These are phyloP conservation scores for Phialophora macrospora DNA, from an alignment of 2,329 filamentous ascomycete species.

Conservation along the genomic window DNA sequence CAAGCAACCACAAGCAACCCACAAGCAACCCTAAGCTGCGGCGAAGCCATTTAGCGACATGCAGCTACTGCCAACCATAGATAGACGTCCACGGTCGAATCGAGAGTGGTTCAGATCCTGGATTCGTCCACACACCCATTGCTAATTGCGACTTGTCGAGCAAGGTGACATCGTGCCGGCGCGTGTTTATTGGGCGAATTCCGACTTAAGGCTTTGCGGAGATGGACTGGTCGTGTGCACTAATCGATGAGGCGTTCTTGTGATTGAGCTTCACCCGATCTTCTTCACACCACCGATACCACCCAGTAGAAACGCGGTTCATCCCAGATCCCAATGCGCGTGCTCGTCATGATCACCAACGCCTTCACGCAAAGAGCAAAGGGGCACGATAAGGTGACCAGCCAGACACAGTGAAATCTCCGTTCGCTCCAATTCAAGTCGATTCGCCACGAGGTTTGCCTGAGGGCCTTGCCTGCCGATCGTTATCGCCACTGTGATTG, in stretches of 20 bases:
- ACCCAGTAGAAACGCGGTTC: background rate
- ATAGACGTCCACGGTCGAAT: slow-evolving; percentile 17
- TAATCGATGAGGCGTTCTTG: slow-evolving; percentile 18
- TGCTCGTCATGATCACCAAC: background rate
- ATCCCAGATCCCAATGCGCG: slow-evolving; percentile 1
- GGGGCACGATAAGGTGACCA: background rate
- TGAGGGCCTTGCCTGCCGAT: slow-evolving; percentile 11
- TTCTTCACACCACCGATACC: slow-evolving; percentile 2
- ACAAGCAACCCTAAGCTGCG: slow-evolving; percentile 21
- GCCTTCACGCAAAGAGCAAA: background rate
- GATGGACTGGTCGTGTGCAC: slow-evolving; percentile 18
- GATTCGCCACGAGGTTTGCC: slow-evolving; percentile 12
- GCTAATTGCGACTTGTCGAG: slow-evolving; percentile 7
- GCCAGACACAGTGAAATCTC: slow-evolving; percentile 8
- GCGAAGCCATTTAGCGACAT: slow-evolving; percentile 23
- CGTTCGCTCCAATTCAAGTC: slow-evolving; percentile 1
- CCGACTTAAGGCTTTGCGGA: slow-evolving; percentile 17
- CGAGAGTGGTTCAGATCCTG: slow-evolving; percentile 25
- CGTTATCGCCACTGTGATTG: slow-evolving; percentile 1
- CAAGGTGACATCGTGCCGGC: slow-evolving; percentile 30
- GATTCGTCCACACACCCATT: slow-evolving; percentile 18
- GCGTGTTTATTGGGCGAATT: slow-evolving; percentile 11
- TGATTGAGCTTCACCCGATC: slow-evolving; percentile 4
- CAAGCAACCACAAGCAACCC: slow-evolving; percentile 25
- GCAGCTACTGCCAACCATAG: slow-evolving; percentile 21